These are phyloP conservation scores for Aspergillus thermomutatus DNA, from an alignment of 2,329 filamentous ascomycete genomes.

Conservation along the genomic window DNA sequence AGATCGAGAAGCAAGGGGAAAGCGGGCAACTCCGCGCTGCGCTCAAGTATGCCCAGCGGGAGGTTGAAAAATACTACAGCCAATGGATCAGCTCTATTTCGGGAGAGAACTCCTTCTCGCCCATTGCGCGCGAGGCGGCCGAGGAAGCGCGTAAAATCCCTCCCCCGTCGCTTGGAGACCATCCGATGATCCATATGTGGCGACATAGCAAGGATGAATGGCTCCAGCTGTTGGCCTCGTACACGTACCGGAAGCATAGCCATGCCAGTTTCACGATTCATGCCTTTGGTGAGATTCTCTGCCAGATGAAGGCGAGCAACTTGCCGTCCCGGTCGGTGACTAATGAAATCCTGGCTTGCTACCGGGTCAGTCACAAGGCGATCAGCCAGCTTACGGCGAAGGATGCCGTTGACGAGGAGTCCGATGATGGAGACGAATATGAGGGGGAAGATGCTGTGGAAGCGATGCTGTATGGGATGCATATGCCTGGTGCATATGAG, in stretches of 20 bases:
- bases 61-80: constrained; percentile 16
- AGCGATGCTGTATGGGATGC: constrained; percentile 19
- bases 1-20: constrained; percentile 10
- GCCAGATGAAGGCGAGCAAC: constrained; percentile 28
- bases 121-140: constrained; percentile 23
- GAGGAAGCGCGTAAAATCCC: constrained; percentile 28
- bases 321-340: constrained; percentile 24
- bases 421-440: constrained; percentile 20
- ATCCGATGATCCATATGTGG: constrained; percentile 36
- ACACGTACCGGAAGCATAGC: constrained; percentile 26
- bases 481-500: constrained; percentile 14
- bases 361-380: constrained; percentile 31
- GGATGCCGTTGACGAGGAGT: constrained; percentile 15
- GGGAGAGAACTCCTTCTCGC: constrained; percentile 16
- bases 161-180: constrained; percentile 27
- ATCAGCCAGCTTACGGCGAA: constrained; percentile 24
- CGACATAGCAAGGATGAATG: constrained; percentile 29
- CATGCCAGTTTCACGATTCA: constrained; percentile 25
- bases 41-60: constrained; percentile 16
- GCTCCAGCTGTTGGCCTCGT: constrained; percentile 38
- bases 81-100: constrained; percentile 19
- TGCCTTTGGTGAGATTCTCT: constrained; percentile 33
- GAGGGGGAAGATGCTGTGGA: constrained; percentile 31
- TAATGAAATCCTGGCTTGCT: constrained; percentile 27
- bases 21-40: constrained; percentile 14